Evolutionary conservation across 2,329 filamentous ascomycete species (phyloP).

Genomic region (Trichophyton mentagrophytes): DNA sequence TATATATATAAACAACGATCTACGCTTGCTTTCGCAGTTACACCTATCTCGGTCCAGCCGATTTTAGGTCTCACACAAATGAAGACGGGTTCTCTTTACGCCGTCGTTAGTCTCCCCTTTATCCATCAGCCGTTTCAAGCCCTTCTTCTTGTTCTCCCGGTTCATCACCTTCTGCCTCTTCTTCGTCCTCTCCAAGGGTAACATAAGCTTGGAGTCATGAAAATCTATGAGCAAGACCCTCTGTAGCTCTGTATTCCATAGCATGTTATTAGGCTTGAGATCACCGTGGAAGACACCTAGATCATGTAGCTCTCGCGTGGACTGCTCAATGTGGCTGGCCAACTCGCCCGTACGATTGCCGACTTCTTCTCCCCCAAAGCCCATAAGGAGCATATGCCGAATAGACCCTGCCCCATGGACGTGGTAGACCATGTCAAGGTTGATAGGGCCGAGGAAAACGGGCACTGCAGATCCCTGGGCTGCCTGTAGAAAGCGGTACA

Average conservation of each 20-base stretch:
- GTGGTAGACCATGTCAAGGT: constrained; percentile 19
- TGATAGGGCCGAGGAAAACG: constrained; percentile 19
- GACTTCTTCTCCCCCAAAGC: constrained; percentile 16
- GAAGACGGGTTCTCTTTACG: too few species aligned
- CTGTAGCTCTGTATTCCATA: constrained; percentile 17
- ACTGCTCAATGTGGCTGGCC: constrained; percentile 6
- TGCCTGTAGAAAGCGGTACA: constrained; percentile 17
- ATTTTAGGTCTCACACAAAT: too few species aligned
- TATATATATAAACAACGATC: too few species aligned
- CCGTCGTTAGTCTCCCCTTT: too few species aligned
- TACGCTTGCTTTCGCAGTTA: too few species aligned
- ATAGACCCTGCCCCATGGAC: constrained; percentile 19
- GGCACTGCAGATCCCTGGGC: constrained; percentile 20
- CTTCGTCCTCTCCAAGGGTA: background rate
- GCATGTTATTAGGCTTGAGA: constrained; percentile 14
- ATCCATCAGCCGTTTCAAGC: too few species aligned
- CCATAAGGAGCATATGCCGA: constrained; percentile 23
- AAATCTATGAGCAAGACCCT: constrained; percentile 17
- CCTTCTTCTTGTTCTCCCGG: too few species aligned
- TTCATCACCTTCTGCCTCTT: too few species aligned
- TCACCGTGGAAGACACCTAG: constrained; percentile 12
- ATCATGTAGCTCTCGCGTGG: constrained; percentile 3
- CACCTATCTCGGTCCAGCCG: too few species aligned
- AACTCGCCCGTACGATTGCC: constrained; percentile 4
- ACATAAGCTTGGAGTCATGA: constrained; percentile 9